Evolutionary conservation across 129 eudicot species (phyloP).

Genomic region (Tagetes patula): DNA sequence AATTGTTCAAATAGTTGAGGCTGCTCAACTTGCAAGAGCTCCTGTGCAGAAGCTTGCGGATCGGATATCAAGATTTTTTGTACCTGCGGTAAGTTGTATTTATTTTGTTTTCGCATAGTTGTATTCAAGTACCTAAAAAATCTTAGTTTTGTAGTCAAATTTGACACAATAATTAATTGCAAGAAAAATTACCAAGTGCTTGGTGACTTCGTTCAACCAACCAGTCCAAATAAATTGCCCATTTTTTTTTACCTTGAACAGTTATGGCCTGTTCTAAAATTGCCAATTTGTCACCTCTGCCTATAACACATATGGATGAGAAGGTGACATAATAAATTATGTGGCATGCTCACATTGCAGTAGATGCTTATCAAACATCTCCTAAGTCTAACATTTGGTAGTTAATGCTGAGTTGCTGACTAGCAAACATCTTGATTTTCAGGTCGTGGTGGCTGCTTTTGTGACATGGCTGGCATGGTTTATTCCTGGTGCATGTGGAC

Average conservation of each 20-base stretch:
- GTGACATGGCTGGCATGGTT: constrained; percentile 56
- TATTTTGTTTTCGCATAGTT: not conserved
- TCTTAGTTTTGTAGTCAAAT: not conserved
- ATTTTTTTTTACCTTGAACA: not conserved
- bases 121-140: not conserved
- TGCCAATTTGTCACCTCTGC: not conserved
- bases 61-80: constrained; percentile 38
- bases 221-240: not conserved
- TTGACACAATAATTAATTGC: not conserved
- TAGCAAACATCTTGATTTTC: constrained; percentile 8
- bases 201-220: not conserved
- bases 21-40: constrained; percentile 53
- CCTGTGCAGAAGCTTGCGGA: constrained; percentile 54
- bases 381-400: not conserved
- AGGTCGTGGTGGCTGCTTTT: constrained; percentile 49
- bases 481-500: constrained; percentile 43
- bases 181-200: not conserved
- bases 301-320: not conserved
- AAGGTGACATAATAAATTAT: not conserved
- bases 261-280: not conserved
- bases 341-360: not conserved
- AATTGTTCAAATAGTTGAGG: constrained; percentile 42
- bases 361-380: not conserved
- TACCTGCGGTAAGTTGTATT: constrained; percentile 36
- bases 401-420: constrained; percentile 5